A percentile compares a stretch with the other conserved stretches of the same genome.
These are phyloP conservation scores for Linum lewisii DNA, from an alignment of 345 rosid species.

Conservation along the genomic window DNA sequence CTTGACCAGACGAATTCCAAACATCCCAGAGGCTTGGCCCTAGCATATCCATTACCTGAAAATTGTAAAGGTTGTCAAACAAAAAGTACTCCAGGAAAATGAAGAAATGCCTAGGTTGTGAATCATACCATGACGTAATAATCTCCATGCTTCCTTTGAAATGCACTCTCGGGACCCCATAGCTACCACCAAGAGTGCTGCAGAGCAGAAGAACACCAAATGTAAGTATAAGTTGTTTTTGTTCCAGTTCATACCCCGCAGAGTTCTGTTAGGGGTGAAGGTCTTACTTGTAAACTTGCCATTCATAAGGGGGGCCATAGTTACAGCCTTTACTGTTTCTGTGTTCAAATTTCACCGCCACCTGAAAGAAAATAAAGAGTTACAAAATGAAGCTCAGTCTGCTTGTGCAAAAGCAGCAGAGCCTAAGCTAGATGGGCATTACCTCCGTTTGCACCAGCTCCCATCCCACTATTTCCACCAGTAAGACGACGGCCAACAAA, in stretches of 20 bases:
- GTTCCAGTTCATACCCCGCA: not conserved
- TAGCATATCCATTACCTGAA: constrained; percentile 28
- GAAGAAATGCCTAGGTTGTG: not conserved
- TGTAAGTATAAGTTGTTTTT: not conserved
- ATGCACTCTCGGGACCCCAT: constrained; percentile 28
- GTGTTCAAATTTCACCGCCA: constrained; percentile 30
- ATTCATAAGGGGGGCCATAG: constrained; percentile 29
- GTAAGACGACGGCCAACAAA: constrained; percentile 25
- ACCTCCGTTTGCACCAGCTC: constrained; percentile 80
- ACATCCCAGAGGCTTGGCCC: constrained; percentile 34
- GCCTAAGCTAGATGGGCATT: constrained; percentile 8
- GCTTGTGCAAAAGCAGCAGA: not conserved
- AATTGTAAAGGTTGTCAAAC: constrained; percentile 13
- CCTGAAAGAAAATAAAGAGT: constrained; percentile 10
- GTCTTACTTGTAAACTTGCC: constrained; percentile 28
- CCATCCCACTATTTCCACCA: constrained; percentile 25
- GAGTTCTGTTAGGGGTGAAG: not conserved
- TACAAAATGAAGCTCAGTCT: not conserved
- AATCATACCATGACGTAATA: constrained; percentile 27
- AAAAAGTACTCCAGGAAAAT: constrained; percentile 11
- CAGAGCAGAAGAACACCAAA: constrained; percentile 11
- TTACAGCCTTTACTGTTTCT: constrained; percentile 31
- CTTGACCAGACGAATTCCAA: constrained; percentile 24
- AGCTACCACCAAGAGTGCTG: constrained; percentile 79
- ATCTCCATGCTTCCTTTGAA: constrained; percentile 27